Conservation (phyloP, 2,329 filamentous ascomycete genomes). For the Dactylonectria estremocensis region DNA sequence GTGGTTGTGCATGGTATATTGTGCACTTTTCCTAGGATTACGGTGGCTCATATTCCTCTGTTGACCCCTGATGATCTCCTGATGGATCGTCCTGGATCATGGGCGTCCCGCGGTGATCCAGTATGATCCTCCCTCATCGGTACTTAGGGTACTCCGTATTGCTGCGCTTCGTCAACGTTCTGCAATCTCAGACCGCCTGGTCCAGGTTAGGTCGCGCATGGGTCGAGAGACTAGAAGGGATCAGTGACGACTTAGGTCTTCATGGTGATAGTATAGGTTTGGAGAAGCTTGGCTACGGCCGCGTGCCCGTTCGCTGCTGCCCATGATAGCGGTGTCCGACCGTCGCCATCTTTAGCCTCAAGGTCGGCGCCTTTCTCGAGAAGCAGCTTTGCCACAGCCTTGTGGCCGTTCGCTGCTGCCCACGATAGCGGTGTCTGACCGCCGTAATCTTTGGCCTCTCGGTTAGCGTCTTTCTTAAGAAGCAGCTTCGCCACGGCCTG, state of each 20-base stretch:
- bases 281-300: neutral
- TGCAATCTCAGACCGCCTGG: neutral
- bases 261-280: neutral
- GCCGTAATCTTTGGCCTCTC: neutral
- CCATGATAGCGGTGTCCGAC: slow-evolving; percentile 1
- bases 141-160: neutral
- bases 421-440: neutral
- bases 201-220: neutral
- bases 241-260: neutral
- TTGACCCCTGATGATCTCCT: neutral
- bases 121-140: neutral
- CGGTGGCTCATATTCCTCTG: neutral
- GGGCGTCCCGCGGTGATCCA: neutral
- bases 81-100: too few relatives aligned
- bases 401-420: neutral
- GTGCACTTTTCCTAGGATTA: neutral
- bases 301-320: neutral
- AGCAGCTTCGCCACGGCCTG: neutral
- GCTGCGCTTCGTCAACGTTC: neutral
- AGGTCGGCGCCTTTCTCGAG: slow-evolving; percentile 6
- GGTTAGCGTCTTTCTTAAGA: neutral
- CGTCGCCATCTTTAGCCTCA: neutral
- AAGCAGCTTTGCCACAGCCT: slow-evolving; percentile 4
- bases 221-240: neutral
- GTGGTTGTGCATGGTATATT: too few relatives aligned